phyloP scores from a whole-genome alignment of 148 eudicot genomes.

The Mesembryanthemum crystallinum region DNA sequence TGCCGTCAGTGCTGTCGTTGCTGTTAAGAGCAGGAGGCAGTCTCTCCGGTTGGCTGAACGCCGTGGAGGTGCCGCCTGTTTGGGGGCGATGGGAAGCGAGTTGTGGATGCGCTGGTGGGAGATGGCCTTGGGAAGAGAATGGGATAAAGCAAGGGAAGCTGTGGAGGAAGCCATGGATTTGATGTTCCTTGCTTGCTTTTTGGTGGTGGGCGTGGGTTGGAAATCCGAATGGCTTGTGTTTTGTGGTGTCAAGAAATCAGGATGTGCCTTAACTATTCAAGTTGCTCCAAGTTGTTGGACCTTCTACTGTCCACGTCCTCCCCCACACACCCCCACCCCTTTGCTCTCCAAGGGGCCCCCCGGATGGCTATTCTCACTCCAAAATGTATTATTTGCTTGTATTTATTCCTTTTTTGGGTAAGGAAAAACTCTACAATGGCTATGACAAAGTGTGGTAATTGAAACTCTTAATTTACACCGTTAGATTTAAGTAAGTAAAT shows the following conservation, averaged over 20 bases:
- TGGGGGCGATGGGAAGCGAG: constrained; percentile 21
- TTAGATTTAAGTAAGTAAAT: too few relatives aligned
- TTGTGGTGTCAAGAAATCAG: background rate
- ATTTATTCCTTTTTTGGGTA: too few relatives aligned
- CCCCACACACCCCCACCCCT: too few relatives aligned
- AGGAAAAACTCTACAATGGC: too few relatives aligned
- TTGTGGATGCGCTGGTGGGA: constrained; percentile 16
- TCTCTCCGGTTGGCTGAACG: constrained; percentile 42
- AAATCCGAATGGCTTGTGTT: background rate
- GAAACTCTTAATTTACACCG: too few relatives aligned
- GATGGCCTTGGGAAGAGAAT: constrained; percentile 8
- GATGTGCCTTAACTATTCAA: background rate
- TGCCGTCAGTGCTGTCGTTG: constrained; percentile 44
- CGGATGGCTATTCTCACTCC: too few relatives aligned
- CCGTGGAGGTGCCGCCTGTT: constrained; percentile 20
- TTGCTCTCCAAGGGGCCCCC: too few relatives aligned
- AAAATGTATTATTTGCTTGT: too few relatives aligned
- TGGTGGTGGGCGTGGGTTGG: constrained; percentile 12
- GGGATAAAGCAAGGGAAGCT: constrained; percentile 30
- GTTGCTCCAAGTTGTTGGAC: background rate
- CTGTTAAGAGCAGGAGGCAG: constrained; percentile 45
- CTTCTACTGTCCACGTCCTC: background rate
- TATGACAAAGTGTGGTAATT: too few relatives aligned
- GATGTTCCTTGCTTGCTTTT: background rate
- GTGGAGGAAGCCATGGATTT: constrained; percentile 59